Conservation (phyloP, 768 basidiomycete species). For the Albatrellus ellisii region DNA sequence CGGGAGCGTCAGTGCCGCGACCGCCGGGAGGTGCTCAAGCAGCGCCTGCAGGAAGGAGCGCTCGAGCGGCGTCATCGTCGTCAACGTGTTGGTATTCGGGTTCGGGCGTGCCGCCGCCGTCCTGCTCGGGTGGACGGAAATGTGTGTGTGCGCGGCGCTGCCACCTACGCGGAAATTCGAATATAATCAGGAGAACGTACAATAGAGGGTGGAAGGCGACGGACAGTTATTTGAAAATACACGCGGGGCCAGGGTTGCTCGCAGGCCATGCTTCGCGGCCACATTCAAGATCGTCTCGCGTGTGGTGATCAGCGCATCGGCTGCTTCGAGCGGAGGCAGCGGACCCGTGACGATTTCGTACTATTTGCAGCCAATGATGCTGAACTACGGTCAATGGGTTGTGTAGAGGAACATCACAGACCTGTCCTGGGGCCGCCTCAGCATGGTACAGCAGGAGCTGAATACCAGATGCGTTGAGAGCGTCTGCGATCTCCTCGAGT, state of each 20-base stretch:
- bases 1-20: slow-evolving; percentile 47
- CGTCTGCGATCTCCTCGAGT: slow-evolving; percentile 46
- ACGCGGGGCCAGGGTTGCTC: slow-evolving; percentile 54
- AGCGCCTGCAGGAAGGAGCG: slow-evolving; percentile 50
- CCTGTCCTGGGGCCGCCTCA: slow-evolving; percentile 62
- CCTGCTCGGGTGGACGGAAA: slow-evolving; percentile 40
- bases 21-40: slow-evolving; percentile 40
- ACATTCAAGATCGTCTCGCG: slow-evolving; percentile 56
- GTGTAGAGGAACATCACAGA: slow-evolving; percentile 14
- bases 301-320: slow-evolving; percentile 53
- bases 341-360: slow-evolving; percentile 65
- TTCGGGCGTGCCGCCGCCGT: slow-evolving; percentile 2
- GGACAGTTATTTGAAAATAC: slow-evolving; percentile 28
- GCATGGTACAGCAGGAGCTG: slow-evolving; percentile 58
- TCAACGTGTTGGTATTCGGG: slow-evolving; percentile 12
- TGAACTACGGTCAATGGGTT: background rate
- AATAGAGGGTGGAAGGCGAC: slow-evolving; percentile 3
- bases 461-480: slow-evolving; percentile 34
- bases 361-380: slow-evolving; percentile 15
- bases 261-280: slow-evolving; percentile 48
- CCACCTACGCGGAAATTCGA: slow-evolving; percentile 25
- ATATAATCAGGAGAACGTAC: background rate
- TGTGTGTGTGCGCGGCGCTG: slow-evolving; percentile 46
- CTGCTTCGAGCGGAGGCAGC: slow-evolving; percentile 48
- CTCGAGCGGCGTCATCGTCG: slow-evolving; percentile 30